Evolutionary conservation across 116 monocot genomes (phyloP).

Genomic region (Phalaenopsis hybrid): DNA sequence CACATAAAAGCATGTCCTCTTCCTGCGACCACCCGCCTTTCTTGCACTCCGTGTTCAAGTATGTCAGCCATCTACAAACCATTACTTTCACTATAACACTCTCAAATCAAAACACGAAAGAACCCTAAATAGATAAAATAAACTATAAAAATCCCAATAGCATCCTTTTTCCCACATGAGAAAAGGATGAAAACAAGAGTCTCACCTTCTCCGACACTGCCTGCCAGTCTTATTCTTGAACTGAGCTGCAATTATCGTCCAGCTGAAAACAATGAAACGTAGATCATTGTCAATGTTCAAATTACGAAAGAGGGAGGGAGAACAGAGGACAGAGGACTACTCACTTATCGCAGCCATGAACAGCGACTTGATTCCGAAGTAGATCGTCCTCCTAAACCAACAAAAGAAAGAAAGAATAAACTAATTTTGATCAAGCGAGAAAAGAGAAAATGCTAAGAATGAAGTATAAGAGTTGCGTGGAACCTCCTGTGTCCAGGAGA

Average conservation of each 20-base stretch:
- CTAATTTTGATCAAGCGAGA: not conserved
- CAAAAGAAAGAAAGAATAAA: not conserved
- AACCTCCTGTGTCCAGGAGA: constrained; percentile 64
- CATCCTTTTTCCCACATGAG: not conserved
- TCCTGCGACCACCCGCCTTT: constrained; percentile 93
- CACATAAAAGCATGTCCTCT: constrained; percentile 84
- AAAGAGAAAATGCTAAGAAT: not conserved
- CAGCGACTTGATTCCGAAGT: constrained; percentile 60
- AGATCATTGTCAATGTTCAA: not conserved
- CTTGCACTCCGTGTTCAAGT: constrained; percentile 86
- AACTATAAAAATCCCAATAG: not conserved
- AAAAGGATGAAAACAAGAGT: not conserved
- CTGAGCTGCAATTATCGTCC: constrained; percentile 70
- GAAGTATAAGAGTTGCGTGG: not conserved
- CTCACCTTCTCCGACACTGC: constrained; percentile 86
- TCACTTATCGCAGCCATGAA: constrained; percentile 67
- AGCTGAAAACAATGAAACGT: constrained; percentile 35
- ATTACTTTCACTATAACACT: not conserved
- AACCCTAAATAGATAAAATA: not conserved
- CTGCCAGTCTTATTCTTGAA: constrained; percentile 85
- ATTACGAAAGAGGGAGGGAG: not conserved
- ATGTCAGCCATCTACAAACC: constrained; percentile 69
- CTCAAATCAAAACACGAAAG: not conserved
- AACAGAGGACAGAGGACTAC: not conserved
- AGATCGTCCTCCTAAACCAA: constrained; percentile 55